Evolutionary conservation across 805 yeast species (phyloP), one percentile per base, ranked within the genome.

Genomic region (Ogataea angusta): DNA sequence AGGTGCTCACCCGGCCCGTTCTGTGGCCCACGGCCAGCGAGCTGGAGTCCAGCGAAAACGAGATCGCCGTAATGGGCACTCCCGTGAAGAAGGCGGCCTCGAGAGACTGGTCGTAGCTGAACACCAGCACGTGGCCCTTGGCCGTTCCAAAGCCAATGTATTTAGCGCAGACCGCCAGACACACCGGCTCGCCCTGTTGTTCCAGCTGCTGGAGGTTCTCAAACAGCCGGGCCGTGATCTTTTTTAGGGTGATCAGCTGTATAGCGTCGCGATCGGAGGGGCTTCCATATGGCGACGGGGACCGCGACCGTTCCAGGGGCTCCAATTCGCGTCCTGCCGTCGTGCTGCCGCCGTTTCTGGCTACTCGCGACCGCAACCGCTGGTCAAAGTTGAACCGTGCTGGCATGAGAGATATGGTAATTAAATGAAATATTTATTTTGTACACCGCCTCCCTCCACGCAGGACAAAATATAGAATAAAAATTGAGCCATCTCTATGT

Each of bases 1-100:
- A 91, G 2, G 85, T 50, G 21, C 72, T 64, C 2, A 90, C 70
- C 39, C 67, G 68, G 0, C 97, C 98, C 16, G 70, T 63, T 5
- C 69, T 66, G 48, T 73, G 78, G 1, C 95, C 95, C 0, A 80
- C 82, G 0, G 84, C 87, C 3, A 88, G 47, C 52, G 72, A 75
- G 0, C 83, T 69, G 1, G 85, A 82, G 56, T 90, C 96, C 6
- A 75, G 64, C 0, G 93, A 82, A 10, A 83, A 62, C 0, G 77
- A 68, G 17, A 89, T 53, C 2, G 76, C 45, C 0, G 84, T 71
- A 1, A 87, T 78, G 10, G 36, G 29, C 10, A 15, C 13, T 15
- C 34, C 42, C 0, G 70, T 50, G 0, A 82, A 80, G 25, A 68
- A 57, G 10, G 61, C 61, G 1, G 57, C 38, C 1, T 66, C 62